A percentile compares a stretch with the other conserved stretches of the same genome.
These are phyloP conservation scores for Lycium ferocissimum DNA, from an alignment of 257 asterid genomes.

Conservation along the genomic window DNA sequence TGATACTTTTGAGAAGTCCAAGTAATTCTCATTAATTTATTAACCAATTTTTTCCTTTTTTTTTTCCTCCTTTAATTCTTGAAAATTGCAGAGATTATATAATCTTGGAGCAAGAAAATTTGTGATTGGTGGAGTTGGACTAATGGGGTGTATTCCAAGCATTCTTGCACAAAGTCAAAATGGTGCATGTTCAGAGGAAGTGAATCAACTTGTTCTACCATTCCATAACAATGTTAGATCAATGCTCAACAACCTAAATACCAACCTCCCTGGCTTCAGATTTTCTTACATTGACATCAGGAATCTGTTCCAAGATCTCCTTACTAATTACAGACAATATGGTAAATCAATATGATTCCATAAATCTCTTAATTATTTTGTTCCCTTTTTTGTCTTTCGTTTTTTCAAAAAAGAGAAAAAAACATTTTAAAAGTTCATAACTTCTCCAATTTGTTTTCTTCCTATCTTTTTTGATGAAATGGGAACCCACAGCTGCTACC, in stretches of 20 bases:
- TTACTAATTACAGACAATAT: constrained; percentile 61
- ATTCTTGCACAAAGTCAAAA: constrained; percentile 67
- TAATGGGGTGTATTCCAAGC: constrained; percentile 91
- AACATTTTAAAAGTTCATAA: too few relatives aligned
- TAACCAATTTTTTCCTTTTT: neutral
- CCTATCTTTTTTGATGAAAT: too few relatives aligned
- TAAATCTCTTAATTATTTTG: too few relatives aligned
- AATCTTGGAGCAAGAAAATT: constrained; percentile 92
- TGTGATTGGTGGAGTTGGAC: constrained; percentile 80
- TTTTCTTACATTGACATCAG: constrained; percentile 65
- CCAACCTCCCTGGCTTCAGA: constrained; percentile 65
- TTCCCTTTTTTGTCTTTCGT: too few relatives aligned
- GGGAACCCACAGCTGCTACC: too few relatives aligned
- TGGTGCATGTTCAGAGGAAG: constrained; percentile 67
- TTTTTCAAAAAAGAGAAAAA: too few relatives aligned
- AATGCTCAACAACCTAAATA: constrained; percentile 63
- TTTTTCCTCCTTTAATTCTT: neutral
- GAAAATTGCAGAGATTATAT: constrained; percentile 63
- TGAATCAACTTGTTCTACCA: constrained; percentile 65
- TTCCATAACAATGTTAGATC: constrained; percentile 67
- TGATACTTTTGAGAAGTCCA: too few relatives aligned
- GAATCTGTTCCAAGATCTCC: constrained; percentile 81
- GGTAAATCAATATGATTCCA: constrained; percentile 46
- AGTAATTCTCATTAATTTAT: neutral
- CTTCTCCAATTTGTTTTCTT: too few relatives aligned